Evolutionary conservation across 2,329 filamentous ascomycete genomes (phyloP).

Genomic region (Colletotrichum sp.): DNA sequence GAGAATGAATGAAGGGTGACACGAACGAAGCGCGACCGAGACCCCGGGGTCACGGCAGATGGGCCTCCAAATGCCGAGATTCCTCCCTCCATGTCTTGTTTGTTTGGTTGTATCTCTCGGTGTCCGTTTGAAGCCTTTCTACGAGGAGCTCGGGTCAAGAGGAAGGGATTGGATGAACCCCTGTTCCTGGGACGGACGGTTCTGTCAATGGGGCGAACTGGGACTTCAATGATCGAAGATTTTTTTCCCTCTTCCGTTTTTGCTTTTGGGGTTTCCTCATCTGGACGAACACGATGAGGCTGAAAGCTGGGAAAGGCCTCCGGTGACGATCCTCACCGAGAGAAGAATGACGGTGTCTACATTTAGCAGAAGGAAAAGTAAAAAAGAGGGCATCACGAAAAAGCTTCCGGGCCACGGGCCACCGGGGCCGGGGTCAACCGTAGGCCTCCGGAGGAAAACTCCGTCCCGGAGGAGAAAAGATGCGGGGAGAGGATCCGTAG

Average conservation of each 20-base stretch:
- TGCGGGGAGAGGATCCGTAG: neutral
- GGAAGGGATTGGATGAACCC: neutral
- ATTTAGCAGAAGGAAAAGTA: neutral
- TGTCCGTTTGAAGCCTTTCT: neutral
- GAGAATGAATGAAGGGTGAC: neutral
- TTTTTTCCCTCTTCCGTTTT: neutral
- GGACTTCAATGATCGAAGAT: neutral
- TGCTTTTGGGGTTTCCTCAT: neutral
- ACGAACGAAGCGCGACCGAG: neutral
- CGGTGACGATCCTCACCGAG: neutral
- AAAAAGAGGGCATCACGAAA: neutral
- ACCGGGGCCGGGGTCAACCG: neutral
- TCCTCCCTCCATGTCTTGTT: neutral
- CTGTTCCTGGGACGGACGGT: neutral
- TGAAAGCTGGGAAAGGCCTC: neutral
- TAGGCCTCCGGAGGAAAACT: neutral
- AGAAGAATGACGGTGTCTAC: neutral
- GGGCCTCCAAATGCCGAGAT: neutral
- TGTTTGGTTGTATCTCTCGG: neutral
- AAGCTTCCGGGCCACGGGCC: neutral
- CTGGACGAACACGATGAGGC: neutral
- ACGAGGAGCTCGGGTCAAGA: neutral
- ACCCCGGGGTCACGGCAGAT: neutral
- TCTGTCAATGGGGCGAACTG: neutral
- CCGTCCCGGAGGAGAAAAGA: neutral